Evolutionary conservation across 257 asterid species (phyloP).

Genomic region (Capsicum pubescens): DNA sequence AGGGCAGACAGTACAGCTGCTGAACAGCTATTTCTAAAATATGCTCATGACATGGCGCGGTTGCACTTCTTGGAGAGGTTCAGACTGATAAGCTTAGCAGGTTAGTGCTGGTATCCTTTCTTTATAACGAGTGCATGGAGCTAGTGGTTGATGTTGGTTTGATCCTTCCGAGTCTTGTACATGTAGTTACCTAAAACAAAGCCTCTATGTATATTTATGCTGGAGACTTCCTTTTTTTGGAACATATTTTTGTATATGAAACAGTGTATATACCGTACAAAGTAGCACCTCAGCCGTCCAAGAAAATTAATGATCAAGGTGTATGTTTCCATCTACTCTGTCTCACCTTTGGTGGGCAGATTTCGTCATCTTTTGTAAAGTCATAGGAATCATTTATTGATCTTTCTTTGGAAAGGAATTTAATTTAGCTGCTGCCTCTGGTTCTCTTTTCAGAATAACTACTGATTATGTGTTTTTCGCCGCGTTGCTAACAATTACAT

Average conservation of each 20-base stretch:
- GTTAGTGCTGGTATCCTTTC: constrained; percentile 33
- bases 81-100: constrained; percentile 59
- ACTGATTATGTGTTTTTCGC: no score
- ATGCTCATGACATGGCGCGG: constrained; percentile 47
- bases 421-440: no score
- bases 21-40: constrained; percentile 23
- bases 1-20: constrained; percentile 51
- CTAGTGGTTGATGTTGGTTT: background rate
- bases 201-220: background rate
- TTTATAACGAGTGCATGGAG: background rate
- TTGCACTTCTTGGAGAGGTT: constrained; percentile 60
- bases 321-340: background rate
- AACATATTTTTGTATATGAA: background rate
- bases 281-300: background rate
- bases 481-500: no score
- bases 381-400: background rate
- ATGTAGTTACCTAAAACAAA: background rate
- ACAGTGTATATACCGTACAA: background rate
- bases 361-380: background rate
- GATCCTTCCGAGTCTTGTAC: background rate
- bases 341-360: no score
- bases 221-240: background rate
- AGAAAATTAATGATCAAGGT: background rate
- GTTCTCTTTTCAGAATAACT: background rate
- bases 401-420: background rate